Conservation (phyloP, 1,139 yeast species). For the Hyphopichia pseudoburtonii region DNA sequence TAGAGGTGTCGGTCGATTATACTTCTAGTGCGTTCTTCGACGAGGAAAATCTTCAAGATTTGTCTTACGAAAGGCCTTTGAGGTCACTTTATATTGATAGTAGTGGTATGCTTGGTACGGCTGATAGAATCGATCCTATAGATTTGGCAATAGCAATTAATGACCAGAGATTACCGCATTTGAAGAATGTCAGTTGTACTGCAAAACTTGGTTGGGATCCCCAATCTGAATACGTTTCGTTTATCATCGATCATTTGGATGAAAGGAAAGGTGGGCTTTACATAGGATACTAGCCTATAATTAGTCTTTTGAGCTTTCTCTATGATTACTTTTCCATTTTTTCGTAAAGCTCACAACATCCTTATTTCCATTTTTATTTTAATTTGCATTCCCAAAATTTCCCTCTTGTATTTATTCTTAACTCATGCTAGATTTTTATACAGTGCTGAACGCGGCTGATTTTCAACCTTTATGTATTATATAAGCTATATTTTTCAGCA, state of each 20-base stretch:
- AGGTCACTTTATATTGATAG: slow-evolving; percentile 70
- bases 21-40: slow-evolving; percentile 64
- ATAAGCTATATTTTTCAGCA: no score
- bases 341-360: no score
- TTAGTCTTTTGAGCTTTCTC: not conserved
- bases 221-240: slow-evolving; percentile 60
- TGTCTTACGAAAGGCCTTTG: slow-evolving; percentile 54
- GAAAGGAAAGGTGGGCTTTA: slow-evolving; percentile 46
- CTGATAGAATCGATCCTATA: slow-evolving; percentile 79
- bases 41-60: slow-evolving; percentile 51
- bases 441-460: no score
- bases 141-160: slow-evolving; percentile 82
- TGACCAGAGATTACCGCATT: slow-evolving; percentile 71
- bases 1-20: slow-evolving; percentile 81
- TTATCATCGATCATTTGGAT: slow-evolving; percentile 38
- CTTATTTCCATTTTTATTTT: no score
- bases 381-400: not conserved
- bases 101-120: slow-evolving; percentile 86
- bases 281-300: slow-evolving; percentile 32
- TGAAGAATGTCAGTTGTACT: slow-evolving; percentile 65
- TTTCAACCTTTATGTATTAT: no score
- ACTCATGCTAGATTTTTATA: not conserved
- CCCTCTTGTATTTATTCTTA: not conserved
- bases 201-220: slow-evolving; percentile 89
- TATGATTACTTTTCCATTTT: not conserved